Percentiles rank a stretch among this genome's conserved stretches.
phyloP scores from a whole-genome alignment of 345 rosid species.

The Euphorbia tirucalli region DNA sequence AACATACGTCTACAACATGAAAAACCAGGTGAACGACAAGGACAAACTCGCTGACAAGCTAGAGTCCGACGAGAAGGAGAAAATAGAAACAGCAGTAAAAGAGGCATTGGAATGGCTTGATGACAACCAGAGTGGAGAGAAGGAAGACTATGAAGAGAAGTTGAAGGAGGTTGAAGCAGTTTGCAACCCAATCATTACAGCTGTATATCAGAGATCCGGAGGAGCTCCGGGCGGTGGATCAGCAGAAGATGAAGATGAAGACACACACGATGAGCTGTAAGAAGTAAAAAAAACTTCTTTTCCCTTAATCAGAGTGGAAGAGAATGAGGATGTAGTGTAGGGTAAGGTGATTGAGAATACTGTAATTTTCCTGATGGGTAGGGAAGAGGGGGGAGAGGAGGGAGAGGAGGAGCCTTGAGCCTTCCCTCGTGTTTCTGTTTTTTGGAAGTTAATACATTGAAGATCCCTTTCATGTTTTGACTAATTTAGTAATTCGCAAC shows the following conservation, averaged over 20 bases:
- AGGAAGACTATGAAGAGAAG: conserved; percentile 91
- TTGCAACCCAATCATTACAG: conserved; percentile 84
- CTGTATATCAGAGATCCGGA: conserved; percentile 81
- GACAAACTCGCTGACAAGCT: conserved; percentile 97
- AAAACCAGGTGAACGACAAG: conserved; percentile 84
- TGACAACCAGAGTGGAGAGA: conserved; percentile 86
- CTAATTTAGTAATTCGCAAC: conserved; percentile 5
- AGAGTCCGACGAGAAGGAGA: conserved; percentile 88
- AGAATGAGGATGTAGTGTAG: conserved; percentile 15
- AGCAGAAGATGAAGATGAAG: conserved; percentile 39
- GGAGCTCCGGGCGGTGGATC: conserved; percentile 68
- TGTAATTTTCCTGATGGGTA: conserved; percentile 35
- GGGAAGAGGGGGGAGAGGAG: conserved; percentile 17
- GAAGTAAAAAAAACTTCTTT: not conserved
- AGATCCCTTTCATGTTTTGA: conserved; percentile 2
- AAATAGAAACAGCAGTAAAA: conserved; percentile 73
- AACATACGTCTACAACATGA: conserved; percentile 92
- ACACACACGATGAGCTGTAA: conserved; percentile 63
- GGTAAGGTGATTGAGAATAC: conserved; percentile 17
- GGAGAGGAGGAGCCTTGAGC: too few relatives aligned
- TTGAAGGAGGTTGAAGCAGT: conserved; percentile 93
- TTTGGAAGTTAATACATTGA: conserved; percentile 21
- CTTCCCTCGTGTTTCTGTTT: conserved; percentile 17
- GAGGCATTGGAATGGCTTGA: conserved; percentile 95
- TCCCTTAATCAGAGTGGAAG: conserved; percentile 9